Conservation (phyloP, 768 basidiomycete species). For the Calvatia gigantea region DNA sequence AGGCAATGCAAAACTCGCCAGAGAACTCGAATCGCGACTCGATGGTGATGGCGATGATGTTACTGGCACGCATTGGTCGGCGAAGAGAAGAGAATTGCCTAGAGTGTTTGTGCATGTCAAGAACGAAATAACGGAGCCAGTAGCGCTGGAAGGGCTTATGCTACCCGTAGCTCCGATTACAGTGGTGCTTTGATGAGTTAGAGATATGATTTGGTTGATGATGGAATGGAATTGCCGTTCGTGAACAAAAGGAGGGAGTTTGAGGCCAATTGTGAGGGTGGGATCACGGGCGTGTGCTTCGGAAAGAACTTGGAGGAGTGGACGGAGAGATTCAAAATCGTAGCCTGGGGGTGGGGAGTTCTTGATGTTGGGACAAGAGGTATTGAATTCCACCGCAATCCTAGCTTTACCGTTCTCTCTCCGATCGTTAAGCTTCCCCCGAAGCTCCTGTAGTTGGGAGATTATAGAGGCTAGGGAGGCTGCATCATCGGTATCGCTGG, state of each 20-base stretch:
- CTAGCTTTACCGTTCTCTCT: slow-evolving; percentile 21
- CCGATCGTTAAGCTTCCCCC: slow-evolving; percentile 32
- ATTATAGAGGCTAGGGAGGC: slow-evolving; percentile 53
- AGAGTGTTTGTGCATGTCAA: slow-evolving; percentile 81
- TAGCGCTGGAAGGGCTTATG: not conserved
- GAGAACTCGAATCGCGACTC: not conserved
- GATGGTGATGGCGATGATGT: not conserved
- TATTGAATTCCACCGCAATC: slow-evolving; percentile 79
- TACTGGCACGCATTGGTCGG: slow-evolving; percentile 41
- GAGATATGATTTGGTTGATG: slow-evolving; percentile 45
- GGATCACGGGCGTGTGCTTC: slow-evolving; percentile 44
- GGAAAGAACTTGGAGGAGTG: slow-evolving; percentile 54
- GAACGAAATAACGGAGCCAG: slow-evolving; percentile 55
- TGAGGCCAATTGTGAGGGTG: slow-evolving; percentile 67
- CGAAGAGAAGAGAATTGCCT: slow-evolving; percentile 63
- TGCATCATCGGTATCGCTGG: slow-evolving; percentile 31
- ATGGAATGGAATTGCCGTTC: slow-evolving; percentile 57
- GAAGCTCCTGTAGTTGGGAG: slow-evolving; percentile 54
- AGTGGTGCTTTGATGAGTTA: slow-evolving; percentile 15
- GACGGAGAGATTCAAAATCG: slow-evolving; percentile 43
- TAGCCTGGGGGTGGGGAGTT: slow-evolving; percentile 66
- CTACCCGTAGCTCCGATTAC: not conserved
- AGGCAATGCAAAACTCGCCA: slow-evolving; percentile 53
- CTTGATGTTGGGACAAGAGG: slow-evolving; percentile 80
- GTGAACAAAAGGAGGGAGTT: slow-evolving; percentile 74